phyloP scores from a whole-genome alignment of 192 early-diverging fungal species.

The Backusella australiensis region DNA sequence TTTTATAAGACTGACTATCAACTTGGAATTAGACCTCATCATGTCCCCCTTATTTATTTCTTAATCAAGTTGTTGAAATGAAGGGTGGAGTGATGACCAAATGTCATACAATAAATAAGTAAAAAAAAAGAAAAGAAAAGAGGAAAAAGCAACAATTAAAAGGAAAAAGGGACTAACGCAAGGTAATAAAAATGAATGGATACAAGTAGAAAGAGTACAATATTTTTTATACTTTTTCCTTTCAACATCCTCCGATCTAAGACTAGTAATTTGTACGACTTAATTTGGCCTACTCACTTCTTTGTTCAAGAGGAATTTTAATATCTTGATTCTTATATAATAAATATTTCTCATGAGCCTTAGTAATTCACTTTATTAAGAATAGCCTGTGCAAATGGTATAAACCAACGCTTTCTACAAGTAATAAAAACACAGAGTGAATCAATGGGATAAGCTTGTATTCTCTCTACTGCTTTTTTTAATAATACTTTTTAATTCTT shows the following conservation, averaged over 20 bases:
- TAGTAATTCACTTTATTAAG: too few relatives aligned
- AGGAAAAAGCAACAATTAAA: background rate
- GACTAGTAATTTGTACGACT: background rate
- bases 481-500: background rate
- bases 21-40: conserved; percentile 23
- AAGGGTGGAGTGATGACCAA: background rate
- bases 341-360: too few relatives aligned
- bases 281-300: background rate
- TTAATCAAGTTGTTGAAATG: background rate
- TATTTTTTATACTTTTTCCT: background rate
- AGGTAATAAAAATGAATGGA: background rate
- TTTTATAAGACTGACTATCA: conserved; percentile 27
- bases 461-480: background rate
- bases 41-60: background rate
- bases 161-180: background rate
- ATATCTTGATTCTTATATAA: background rate
- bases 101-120: background rate
- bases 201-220: background rate
- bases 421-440: too few relatives aligned
- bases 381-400: too few relatives aligned
- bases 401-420: too few relatives aligned
- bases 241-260: conserved; percentile 8
- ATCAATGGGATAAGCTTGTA: too few relatives aligned
- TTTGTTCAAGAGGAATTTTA: conserved; percentile 3
- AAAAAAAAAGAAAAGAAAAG: background rate